Base-by-base conservation (phyloP, 2,329 filamentous ascomycete genomes). In the Moelleriella libera region DNA sequence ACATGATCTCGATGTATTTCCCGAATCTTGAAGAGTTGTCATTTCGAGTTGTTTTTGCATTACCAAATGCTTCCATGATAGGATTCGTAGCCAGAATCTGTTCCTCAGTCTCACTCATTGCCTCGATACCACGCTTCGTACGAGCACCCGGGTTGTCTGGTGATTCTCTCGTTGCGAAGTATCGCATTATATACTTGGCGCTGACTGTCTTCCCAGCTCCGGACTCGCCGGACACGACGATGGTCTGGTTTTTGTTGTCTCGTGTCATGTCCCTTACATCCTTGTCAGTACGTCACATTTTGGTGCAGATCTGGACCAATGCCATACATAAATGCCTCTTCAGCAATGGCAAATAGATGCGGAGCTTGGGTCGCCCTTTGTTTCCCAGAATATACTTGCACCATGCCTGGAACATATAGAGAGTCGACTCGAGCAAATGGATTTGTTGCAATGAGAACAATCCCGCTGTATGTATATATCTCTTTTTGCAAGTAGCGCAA, bases 1-100 rank as follows among this genome's bases (percentile, higher is more conserved):
- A 98, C 88, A 97, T 90, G 63, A 98, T 98, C 70, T 98, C 92
- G 58, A 98, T 97, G 66, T 98, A 98, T 74, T 98, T 98, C 65
- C 92, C 92, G 67, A 98, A 98, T 60, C 92, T 81, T 41, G 92
- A 98, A 43, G 92, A 98, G 69, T 98, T 98, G 69, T 98, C 92
- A 70, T 98, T 98, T 64, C 92, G 79, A 9, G 92, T 98, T n/a
- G 92, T 98, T 71, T 98, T 98, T 47, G 92, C 92, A 71, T 98
- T 98, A 64, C 92, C 92, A 62, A 98, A 98, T 34, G 92, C 90
- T 78, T 98, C 92, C 92, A 98, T 98, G 63, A 98, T 95, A 40
- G 92, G 92, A 64, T 98, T 98, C 47, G 92, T 98, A 31, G 92
- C 92, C 55, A 98, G 71, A 61, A 98, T 98, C 65, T 94, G 89